Conservation (phyloP, 2,329 filamentous ascomycete genomes). For the Ascochyta pisi region DNA sequence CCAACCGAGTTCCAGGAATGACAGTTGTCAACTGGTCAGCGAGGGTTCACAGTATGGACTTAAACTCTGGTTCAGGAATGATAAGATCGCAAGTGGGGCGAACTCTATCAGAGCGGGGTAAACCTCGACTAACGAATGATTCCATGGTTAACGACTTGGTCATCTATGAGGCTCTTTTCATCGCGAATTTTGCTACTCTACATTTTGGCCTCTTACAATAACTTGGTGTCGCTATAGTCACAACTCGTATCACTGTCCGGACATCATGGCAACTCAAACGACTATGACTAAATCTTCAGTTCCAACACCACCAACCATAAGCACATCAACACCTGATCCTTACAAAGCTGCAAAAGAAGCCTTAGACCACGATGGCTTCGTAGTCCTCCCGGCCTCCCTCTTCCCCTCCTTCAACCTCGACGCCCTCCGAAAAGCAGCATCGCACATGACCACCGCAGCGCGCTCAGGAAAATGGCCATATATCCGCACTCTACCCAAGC, state of each 20-base stretch:
- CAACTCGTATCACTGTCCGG: not conserved
- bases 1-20: too few relatives aligned
- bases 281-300: not conserved
- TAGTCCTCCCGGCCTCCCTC: conserved; percentile 72
- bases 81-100: not conserved
- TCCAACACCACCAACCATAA: not conserved
- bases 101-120: not conserved
- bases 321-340: conserved; percentile 18
- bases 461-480: conserved; percentile 78
- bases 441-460: conserved; percentile 65
- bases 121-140: not conserved
- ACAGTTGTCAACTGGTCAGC: too few relatives aligned
- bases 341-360: conserved; percentile 53
- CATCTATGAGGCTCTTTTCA: not conserved
- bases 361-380: conserved; percentile 77
- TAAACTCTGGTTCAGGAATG: not conserved
- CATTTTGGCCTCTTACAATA: not conserved
- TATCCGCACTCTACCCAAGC: conserved; percentile 84
- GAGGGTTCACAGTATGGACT: too few relatives aligned
- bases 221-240: not conserved
- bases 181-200: not conserved
- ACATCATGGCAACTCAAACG: not conserved
- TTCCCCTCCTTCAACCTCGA: conserved; percentile 57
- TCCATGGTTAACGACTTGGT: not conserved
- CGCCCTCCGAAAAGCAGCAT: conserved; percentile 66